Percentiles rank a stretch among this genome's conserved stretches.
phyloP scores from a whole-genome alignment of 2,329 filamentous ascomycete genomes.

The Botryotinia calthae region DNA sequence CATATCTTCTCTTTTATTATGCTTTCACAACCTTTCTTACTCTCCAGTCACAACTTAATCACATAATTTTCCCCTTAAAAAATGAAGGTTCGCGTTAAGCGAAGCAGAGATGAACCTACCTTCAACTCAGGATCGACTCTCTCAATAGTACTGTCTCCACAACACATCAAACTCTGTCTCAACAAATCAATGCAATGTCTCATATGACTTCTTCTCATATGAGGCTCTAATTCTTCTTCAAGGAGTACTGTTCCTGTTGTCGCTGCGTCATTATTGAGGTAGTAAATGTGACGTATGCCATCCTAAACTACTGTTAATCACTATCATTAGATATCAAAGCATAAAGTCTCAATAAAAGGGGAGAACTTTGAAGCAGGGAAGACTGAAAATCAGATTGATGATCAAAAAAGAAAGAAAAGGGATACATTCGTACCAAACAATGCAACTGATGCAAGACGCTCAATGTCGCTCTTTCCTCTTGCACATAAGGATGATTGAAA shows the following conservation, averaged over 20 bases:
- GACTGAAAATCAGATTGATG: fast-evolving
- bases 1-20: not conserved
- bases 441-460: constrained; percentile 13
- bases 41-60: no score
- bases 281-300: constrained; percentile 1
- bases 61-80: fast-evolving
- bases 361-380: not conserved
- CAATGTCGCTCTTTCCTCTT: not conserved
- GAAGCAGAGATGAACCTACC: not conserved
- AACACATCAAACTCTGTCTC: constrained; percentile 25
- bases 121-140: not conserved
- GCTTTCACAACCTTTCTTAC: not conserved
- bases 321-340: no score
- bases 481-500: not conserved
- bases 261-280: not conserved
- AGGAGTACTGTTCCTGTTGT: not conserved
- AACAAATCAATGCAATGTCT: constrained; percentile 25
- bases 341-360: not conserved
- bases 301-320: not conserved
- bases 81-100: fast-evolving
- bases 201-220: constrained; percentile 13
- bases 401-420: not conserved
- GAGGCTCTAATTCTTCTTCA: not conserved
- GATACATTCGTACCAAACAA: not conserved
- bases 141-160: constrained; percentile 23